Evolutionary conservation across 1,284 basidiomycete genomes (phyloP).

Genomic region (Exobasidium cylindrosporum): DNA sequence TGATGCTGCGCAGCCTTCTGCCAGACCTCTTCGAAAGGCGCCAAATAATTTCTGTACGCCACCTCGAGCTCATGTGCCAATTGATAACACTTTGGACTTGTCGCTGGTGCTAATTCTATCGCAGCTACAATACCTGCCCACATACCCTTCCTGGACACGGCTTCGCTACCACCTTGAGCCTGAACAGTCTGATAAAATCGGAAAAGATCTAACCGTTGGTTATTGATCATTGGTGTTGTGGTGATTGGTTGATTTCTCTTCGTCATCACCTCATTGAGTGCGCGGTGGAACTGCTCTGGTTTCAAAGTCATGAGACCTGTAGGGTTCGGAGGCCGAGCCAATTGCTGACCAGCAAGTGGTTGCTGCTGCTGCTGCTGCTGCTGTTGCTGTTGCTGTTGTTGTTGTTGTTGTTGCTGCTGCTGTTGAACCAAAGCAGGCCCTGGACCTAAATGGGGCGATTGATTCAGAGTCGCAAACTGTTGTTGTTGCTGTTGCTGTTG

Average conservation of each 20-base stretch:
- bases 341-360: constrained; percentile 11
- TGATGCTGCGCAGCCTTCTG: constrained; percentile 21
- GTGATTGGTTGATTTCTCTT: constrained; percentile 43
- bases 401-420: constrained; percentile 12
- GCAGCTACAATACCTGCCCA: constrained; percentile 45
- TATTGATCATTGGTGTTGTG: constrained; percentile 35
- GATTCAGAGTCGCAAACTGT: constrained; percentile 11
- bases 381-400: neutral
- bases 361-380: constrained; percentile 10
- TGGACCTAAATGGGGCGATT: constrained; percentile 7
- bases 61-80: constrained; percentile 34
- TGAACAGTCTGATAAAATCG: constrained; percentile 47
- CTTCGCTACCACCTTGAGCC: constrained; percentile 45
- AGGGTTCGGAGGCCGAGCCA: neutral
- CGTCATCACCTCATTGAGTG: constrained; percentile 42
- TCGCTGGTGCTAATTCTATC: constrained; percentile 36
- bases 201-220: constrained; percentile 42
- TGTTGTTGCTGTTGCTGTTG: constrained; percentile 9
- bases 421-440: neutral
- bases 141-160: constrained; percentile 37
- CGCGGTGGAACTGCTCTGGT: constrained; percentile 49
- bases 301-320: constrained; percentile 26
- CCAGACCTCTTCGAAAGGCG: constrained; percentile 50
- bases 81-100: constrained; percentile 35
- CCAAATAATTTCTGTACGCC: constrained; percentile 40